Percentiles rank a stretch among this genome's conserved stretches.
Evolutionary conservation across 116 monocot species (phyloP).

Genomic region (Cymodocea nodosa): DNA sequence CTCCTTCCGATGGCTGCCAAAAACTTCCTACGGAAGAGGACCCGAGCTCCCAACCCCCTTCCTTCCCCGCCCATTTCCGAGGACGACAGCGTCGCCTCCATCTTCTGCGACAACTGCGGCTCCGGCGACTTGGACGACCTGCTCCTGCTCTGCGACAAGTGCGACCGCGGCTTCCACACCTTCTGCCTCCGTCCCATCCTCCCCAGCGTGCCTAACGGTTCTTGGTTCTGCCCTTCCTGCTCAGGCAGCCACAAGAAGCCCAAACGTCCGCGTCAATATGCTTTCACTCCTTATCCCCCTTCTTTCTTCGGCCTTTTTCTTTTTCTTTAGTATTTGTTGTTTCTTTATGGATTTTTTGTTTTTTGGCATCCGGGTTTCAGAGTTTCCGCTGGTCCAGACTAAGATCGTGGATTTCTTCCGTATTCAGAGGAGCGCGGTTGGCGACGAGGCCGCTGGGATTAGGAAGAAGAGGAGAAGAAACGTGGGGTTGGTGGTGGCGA

Average conservation of each 20-base stretch:
- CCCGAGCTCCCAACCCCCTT: slow-evolving; percentile 8
- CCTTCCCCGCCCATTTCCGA: not conserved
- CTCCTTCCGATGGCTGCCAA: slow-evolving; percentile 30
- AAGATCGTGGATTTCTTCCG: slow-evolving; percentile 94
- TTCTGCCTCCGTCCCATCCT: slow-evolving; percentile 94
- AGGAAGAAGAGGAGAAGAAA: slow-evolving; percentile 32
- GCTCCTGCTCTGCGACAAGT: slow-evolving; percentile 88
- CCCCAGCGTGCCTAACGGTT: slow-evolving; percentile 55
- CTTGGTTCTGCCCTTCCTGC: slow-evolving; percentile 85
- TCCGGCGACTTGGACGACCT: slow-evolving; percentile 52
- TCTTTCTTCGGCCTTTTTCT: not conserved
- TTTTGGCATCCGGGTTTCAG: slow-evolving; percentile 24
- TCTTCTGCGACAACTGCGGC: slow-evolving; percentile 47
- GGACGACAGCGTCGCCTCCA: slow-evolving; percentile 14
- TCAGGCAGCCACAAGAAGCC: slow-evolving; percentile 27
- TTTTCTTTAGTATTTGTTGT: not conserved
- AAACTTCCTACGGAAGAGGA: slow-evolving; percentile 39
- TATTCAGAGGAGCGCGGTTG: slow-evolving; percentile 37
- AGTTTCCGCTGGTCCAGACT: slow-evolving; percentile 83
- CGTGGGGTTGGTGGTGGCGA: slow-evolving; percentile 23
- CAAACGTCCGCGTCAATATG: slow-evolving; percentile 28
- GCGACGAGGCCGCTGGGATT: slow-evolving; percentile 4
- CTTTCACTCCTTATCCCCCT: too few relatives aligned
- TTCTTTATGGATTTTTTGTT: not conserved
- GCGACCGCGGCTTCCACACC: slow-evolving; percentile 69